These are phyloP conservation scores for Geranium incanum DNA, from an alignment of 441 rosid species.

Conservation along the genomic window DNA sequence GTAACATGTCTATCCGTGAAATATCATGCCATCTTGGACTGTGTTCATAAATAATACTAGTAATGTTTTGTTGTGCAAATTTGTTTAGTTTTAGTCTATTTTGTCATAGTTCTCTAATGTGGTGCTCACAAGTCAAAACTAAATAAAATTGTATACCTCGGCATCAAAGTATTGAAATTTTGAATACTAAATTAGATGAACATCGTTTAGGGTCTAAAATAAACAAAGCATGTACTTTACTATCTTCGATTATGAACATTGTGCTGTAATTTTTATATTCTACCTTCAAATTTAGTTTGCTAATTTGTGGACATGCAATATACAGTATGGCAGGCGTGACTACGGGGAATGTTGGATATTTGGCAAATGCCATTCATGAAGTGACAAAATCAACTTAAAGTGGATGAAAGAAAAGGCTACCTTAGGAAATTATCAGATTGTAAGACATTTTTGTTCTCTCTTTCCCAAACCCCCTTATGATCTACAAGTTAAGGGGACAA, in stretches of 20 bases:
- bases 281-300: not conserved
- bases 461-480: not conserved
- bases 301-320: constrained; percentile 15
- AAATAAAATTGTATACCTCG: too few relatives aligned
- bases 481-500: not conserved
- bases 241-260: too few relatives aligned
- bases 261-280: not conserved
- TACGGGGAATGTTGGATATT: constrained; percentile 66
- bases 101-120: too few relatives aligned
- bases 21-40: not conserved
- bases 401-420: too few relatives aligned
- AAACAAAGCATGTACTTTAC: too few relatives aligned
- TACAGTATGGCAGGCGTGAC: constrained; percentile 97
- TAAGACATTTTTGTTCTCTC: not conserved
- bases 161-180: not conserved
- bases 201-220: not conserved
- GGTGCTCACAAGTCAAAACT: too few relatives aligned
- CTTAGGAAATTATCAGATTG: not conserved
- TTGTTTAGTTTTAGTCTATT: too few relatives aligned
- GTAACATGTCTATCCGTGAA: constrained; percentile 25
- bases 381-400: constrained; percentile 54
- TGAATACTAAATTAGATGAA: not conserved
- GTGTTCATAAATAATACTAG: not conserved
- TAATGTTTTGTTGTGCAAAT: too few relatives aligned
- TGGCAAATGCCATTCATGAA: constrained; percentile 80